Conservation (phyloP, 2,329 filamentous ascomycete species). For the Ophiostoma pallidulum region DNA sequence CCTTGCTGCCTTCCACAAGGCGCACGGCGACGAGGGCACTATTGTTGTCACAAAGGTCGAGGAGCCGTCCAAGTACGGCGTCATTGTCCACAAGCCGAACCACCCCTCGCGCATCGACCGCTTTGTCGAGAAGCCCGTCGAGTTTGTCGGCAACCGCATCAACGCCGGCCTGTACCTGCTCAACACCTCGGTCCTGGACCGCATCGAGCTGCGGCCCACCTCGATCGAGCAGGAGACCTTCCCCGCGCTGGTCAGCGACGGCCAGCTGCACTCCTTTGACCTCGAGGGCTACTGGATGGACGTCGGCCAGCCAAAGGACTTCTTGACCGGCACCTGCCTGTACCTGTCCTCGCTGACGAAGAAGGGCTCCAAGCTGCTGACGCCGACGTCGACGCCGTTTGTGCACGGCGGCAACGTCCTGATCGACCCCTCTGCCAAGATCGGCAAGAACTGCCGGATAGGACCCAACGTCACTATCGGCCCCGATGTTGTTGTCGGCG, state of each 20-base stretch:
- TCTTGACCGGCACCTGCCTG: constrained; percentile 89
- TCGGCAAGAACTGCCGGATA: constrained; percentile 97
- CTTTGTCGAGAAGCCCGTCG: constrained; percentile 98
- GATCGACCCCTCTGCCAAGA: constrained; percentile 88
- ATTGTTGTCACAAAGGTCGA: constrained; percentile 99
- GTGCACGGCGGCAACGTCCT: constrained; percentile 92
- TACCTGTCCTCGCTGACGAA: constrained; percentile 91
- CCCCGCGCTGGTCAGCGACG: constrained; percentile 83
- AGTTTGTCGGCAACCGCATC: constrained; percentile 98
- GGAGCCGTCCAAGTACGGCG: constrained; percentile 97
- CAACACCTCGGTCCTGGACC: constrained; percentile 80
- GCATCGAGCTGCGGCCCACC: constrained; percentile 92
- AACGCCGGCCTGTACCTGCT: constrained; percentile 98
- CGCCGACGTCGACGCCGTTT: constrained; percentile 62
- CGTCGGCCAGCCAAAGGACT: constrained; percentile 96
- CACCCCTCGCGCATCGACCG: constrained; percentile 89
- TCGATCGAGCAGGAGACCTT: constrained; percentile 99
- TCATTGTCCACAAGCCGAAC: constrained; percentile 92
- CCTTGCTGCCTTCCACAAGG: constrained; percentile 83
- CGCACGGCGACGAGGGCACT: constrained; percentile 89
- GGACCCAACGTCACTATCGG: constrained; percentile 96
- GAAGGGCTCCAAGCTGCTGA: constrained; percentile 77
- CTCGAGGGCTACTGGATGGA: constrained; percentile 99
- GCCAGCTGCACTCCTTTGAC: constrained; percentile 89
- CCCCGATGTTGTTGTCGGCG: constrained; percentile 81